phyloP scores from a whole-genome alignment of 2,329 filamentous ascomycete genomes.

The Aphanoascus verrucosus region DNA sequence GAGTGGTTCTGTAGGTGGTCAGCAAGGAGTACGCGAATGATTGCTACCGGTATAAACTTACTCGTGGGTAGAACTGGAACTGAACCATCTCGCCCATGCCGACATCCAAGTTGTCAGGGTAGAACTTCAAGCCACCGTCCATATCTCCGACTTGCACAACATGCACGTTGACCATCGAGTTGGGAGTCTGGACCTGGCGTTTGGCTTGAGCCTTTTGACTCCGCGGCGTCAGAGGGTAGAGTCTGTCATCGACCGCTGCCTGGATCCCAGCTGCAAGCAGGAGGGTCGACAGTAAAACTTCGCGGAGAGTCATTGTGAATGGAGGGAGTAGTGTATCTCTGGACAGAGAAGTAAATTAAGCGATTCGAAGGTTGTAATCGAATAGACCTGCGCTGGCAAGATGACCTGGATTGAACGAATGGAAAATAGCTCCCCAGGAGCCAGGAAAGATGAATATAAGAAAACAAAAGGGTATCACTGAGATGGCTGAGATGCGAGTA shows the following conservation, averaged over 20 bases:
- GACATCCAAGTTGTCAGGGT: slow-evolving; percentile 55
- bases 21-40: background rate
- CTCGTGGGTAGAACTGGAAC: slow-evolving; percentile 43
- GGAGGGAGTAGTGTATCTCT: background rate
- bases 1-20: slow-evolving; percentile 54
- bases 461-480: slow-evolving; percentile 1
- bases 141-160: slow-evolving; percentile 55
- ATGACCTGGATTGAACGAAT: background rate
- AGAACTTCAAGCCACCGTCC: slow-evolving; percentile 48
- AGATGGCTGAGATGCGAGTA: background rate
- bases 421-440: slow-evolving; percentile 8
- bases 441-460: background rate
- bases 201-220: background rate
- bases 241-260: slow-evolving; percentile 5
- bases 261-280: slow-evolving; percentile 6
- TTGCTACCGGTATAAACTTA: slow-evolving; percentile 17
- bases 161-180: slow-evolving; percentile 38
- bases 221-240: slow-evolving; percentile 2
- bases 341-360: background rate
- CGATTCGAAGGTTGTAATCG: background rate
- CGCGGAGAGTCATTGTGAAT: slow-evolving; percentile 10
- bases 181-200: background rate
- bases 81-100: slow-evolving; percentile 46
- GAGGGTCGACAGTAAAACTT: slow-evolving; percentile 2
- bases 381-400: slow-evolving; percentile 2